Evolutionary conservation across 2,329 filamentous ascomycete genomes (phyloP), one percentile per base, ranked within the genome.

Genomic region (Hymenoscyphus scutula): DNA sequence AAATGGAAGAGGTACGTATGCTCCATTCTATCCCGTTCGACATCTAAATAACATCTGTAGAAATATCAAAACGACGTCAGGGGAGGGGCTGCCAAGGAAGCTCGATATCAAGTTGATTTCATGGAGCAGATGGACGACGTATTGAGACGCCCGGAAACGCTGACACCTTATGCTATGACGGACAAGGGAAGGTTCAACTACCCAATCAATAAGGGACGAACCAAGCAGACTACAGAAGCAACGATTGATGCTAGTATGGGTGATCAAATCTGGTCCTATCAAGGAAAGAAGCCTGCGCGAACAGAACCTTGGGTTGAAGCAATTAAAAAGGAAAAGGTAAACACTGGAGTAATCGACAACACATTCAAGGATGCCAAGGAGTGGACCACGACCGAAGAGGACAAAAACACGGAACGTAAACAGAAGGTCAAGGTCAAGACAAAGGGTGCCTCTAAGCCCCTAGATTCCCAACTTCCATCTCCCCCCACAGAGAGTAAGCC

Each of bases 131-230:
- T 45, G 38, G 38, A 45, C n/a, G 5, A 45, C 8, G 13, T 45
- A 19, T 45, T 45, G 17, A 45, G 38, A 45, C 6, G 6, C 8
- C 38, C 38, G 2, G 17, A 19, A 19, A 5, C 1, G 3, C 6
- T 45, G 2, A 45, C 38, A 45, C 38, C 38, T 19, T 45, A 19
- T 15, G 38, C 38, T 5, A 45, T 45, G 38, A 17, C 38, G n/a
- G 38, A 45, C 13, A 5, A 61, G 23, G 32, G 51, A 15, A 56
- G 53, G 19, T 62, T 66, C 73, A 62, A 62, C 48, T 85, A 77
- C 76, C 83, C 78, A 57, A 74, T 75, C 7, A 74, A 79, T 1
- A 82, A 80, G 10, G 37, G 29, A 34, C 37, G 53, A 5, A 61
- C 53, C 19, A 56, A 56, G 23, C 53, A 61, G 17, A 56, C 37